Evolutionary conservation across 495 filamentous ascomycete species (phyloP), one percentile per base, ranked within the genome.

Genomic region (Lasiosphaeris hirsuta): DNA sequence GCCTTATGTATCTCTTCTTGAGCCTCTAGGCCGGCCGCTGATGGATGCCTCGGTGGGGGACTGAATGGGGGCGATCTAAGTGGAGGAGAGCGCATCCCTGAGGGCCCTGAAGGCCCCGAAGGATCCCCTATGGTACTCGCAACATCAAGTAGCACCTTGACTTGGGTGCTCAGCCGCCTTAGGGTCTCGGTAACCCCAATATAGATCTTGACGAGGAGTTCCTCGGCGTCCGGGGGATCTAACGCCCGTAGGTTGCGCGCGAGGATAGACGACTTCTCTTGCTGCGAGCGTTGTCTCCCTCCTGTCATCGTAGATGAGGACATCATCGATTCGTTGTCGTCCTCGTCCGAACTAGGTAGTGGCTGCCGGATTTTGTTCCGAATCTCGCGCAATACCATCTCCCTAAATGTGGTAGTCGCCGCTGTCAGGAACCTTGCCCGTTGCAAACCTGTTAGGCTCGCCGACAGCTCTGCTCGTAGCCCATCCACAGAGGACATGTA

Each of bases 71-170:
- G 76, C 9, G 81, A 84, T 50, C 70, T 79, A 41, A 72, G 64
- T 33, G 78, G 75, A 17, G 78, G 80, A 11, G 78, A 81, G 40
- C 70, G 74, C 37, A 75, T 39, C 6, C 73, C 76, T 1, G 53
- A 63, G 0, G 63, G 58, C 4, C 52, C 46, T 2, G 48, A 40
- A 0, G 63, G 58, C 4, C 52, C 46, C 1, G 48, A 40, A 0
- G 69, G 61, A 42, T 78, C 69, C 36, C 79, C 78, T 41, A 93
- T 76, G 8, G 86, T 86, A 65, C 92, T 96, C 1, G 92, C 96
- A 36, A 96, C 89, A 68, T 99, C 94, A 14, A 99, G 78, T n/a
- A 99, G 73, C 15, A 97, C 85, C 70, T 99, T 99, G 17, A 92
- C 89, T 64, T 99, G 94, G 4, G 91, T 90, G 38, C 88, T 86